Conservation (phyloP, 805 yeast species). For the Candida andamanensis region DNA sequence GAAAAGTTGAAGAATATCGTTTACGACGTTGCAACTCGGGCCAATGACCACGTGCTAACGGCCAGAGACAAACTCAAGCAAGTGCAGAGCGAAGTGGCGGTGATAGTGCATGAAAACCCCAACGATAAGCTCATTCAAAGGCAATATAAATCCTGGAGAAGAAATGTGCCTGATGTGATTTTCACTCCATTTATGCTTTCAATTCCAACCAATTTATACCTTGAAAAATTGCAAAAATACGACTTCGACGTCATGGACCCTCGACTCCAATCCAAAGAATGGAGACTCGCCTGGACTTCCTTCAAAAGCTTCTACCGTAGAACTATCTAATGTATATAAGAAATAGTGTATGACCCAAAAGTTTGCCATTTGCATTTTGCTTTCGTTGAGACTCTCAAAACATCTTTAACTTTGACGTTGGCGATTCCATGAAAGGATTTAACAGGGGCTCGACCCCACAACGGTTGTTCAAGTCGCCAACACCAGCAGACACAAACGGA, state of each 20-base stretch:
- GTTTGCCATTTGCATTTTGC: not conserved
- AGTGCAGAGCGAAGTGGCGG: constrained; percentile 32
- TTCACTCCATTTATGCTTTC: constrained; percentile 65
- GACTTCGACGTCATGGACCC: constrained; percentile 59
- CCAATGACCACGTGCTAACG: constrained; percentile 74
- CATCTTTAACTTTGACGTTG: no score
- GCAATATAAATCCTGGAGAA: constrained; percentile 35
- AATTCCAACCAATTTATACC: constrained; percentile 59
- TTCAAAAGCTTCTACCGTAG: constrained; percentile 44
- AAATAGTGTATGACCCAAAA: not conserved
- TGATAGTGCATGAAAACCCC: constrained; percentile 18
- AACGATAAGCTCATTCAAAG: constrained; percentile 22
- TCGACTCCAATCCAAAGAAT: constrained; percentile 46
- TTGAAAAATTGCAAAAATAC: constrained; percentile 52
- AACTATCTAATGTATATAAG: constrained; percentile 24
- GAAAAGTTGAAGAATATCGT: constrained; percentile 51
- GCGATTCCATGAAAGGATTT: not conserved
- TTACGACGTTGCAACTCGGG: constrained; percentile 65
- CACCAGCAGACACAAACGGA: not conserved
- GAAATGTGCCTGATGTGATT: constrained; percentile 55
- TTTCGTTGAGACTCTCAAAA: not conserved
- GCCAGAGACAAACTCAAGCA: constrained; percentile 52
- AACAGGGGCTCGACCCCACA: not conserved
- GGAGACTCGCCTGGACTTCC: constrained; percentile 62
- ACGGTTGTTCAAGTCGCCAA: not conserved